Base-by-base conservation (phyloP, 2,329 filamentous ascomycete genomes). In the Bimuria novae-zelandiae region DNA sequence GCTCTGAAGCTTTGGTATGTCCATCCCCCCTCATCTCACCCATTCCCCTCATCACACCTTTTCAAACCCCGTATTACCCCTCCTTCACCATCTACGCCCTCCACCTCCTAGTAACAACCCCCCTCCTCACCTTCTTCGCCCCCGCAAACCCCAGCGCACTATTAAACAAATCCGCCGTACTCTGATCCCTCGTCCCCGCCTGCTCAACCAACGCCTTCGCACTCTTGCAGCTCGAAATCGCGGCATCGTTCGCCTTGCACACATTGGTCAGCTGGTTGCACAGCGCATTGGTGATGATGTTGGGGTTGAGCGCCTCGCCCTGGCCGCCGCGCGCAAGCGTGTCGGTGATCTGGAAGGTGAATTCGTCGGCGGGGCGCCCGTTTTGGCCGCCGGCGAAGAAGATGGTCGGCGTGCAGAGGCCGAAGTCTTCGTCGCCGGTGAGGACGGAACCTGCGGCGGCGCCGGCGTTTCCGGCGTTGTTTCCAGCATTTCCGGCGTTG, bases 231-330 rank as follows among this genome's bases (percentile, higher is more conserved):
- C 79, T 77, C 11, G 78, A 68, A 59, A 82, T 78, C 49, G 85
- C 86, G 3, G 82, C 84, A 22, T 76, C 78, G 66, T 85, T 85
- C 48, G 86, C 86, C 33, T 77, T 75, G 74, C 86, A 89, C 32
- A 86, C 84, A 74, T 88, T 89, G 67, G 73, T 80, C 53, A 89
- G 79, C 76, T 88, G 84, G 72, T 89, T 86, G 73, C 84, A 86
- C 70, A 89, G 84, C 56, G 85, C 82, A 79, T 87, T 88, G 69
- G 85, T 87, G 77, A 89, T 89, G 78, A 89, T 89, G 76, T 84
- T 83, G 51, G 86, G 86, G 82, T 89, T 89, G 40, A 89, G 77
- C 7, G 86, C 85, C 68, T 89, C 86, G 63, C 84, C 74, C 73
- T 89, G 86, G 46, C 82, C 82, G 66, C 84, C 76, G 59, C 79